A percentile compares a stretch with the other conserved stretches of the same genome.
phyloP scores from a whole-genome alignment of 2,329 filamentous ascomycete genomes.

The Penicillium sp. region DNA sequence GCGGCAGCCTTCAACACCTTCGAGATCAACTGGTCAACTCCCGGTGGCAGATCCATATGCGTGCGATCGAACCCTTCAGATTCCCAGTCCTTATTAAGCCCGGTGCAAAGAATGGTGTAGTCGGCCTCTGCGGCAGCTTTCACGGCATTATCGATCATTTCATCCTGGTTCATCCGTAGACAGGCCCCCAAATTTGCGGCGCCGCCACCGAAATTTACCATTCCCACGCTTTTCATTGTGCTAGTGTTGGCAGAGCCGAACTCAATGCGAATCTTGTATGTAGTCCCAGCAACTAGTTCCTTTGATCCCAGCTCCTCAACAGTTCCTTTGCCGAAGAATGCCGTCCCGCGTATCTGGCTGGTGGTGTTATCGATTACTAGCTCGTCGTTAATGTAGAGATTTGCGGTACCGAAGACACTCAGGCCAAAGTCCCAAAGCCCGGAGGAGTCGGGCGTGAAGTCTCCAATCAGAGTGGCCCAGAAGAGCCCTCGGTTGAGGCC shows the following conservation, averaged over 20 bases:
- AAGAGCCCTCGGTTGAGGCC: constrained; percentile 33
- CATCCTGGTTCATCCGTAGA: constrained; percentile 15
- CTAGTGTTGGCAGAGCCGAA: constrained; percentile 29
- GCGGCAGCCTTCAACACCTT: constrained; percentile 64
- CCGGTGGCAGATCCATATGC: constrained; percentile 54
- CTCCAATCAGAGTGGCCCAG: constrained; percentile 57
- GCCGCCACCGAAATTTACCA: constrained; percentile 24
- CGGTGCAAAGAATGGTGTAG: constrained; percentile 22
- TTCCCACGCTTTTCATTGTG: constrained; percentile 24
- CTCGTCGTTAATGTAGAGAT: constrained; percentile 58
- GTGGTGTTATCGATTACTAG: constrained; percentile 61
- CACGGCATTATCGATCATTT: constrained; percentile 13
- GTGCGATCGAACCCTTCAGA: constrained; percentile 47
- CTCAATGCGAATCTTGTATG: constrained; percentile 34
- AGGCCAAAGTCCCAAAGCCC: constrained; percentile 60
- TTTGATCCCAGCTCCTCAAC: constrained; percentile 55
- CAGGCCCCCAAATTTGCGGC: constrained; percentile 28
- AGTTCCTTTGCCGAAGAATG: constrained; percentile 64
- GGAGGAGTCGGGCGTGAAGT: constrained; percentile 55
- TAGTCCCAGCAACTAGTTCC: constrained; percentile 27
- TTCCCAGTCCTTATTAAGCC: constrained; percentile 34
- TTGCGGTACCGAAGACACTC: constrained; percentile 60
- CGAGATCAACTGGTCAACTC: constrained; percentile 56
- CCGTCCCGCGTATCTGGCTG: constrained; percentile 57
- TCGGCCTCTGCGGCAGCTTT: constrained; percentile 18